A percentile compares a stretch with the other conserved stretches of the same genome.
These are phyloP conservation scores for Penicillium glabrum DNA, from an alignment of 2,329 filamentous ascomycete genomes.

Conservation along the genomic window DNA sequence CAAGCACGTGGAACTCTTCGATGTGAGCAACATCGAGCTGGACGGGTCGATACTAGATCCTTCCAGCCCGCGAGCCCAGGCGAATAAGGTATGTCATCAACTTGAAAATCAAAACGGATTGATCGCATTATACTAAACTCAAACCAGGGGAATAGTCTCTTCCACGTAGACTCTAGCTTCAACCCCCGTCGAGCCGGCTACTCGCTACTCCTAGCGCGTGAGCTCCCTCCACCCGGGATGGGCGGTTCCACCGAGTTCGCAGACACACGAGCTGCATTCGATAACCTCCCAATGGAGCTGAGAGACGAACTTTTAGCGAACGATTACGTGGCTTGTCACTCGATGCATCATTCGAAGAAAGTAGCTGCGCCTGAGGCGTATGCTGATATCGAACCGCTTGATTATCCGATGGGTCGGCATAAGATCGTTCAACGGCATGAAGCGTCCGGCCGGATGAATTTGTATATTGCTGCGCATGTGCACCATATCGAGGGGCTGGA, in stretches of 20 bases:
- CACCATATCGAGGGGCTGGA: conserved; percentile 52
- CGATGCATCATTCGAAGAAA: conserved; percentile 55
- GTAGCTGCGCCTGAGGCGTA: conserved; percentile 53
- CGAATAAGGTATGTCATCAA: conserved; percentile 33
- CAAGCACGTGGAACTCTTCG: conserved; percentile 55
- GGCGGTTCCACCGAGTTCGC: conserved; percentile 47
- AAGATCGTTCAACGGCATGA: conserved; percentile 54
- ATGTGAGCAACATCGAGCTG: conserved; percentile 50
- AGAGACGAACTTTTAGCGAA: conserved; percentile 33
- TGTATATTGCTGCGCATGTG: conserved; percentile 56
- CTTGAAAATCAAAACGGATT: conserved; percentile 9
- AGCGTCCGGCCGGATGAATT: conserved; percentile 50
- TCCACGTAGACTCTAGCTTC: conserved; percentile 58
- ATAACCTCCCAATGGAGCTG: conserved; percentile 42
- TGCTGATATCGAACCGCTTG: conserved; percentile 43
- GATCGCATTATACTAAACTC: not conserved
- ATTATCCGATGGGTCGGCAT: conserved; percentile 46
- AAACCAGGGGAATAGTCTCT: conserved; percentile 50
- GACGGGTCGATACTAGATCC: too few relatives aligned
- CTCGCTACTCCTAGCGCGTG: conserved; percentile 52
- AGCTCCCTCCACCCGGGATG: conserved; percentile 48
- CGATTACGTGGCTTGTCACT: conserved; percentile 52
- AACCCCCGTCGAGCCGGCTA: conserved; percentile 56
- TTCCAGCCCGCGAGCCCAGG: not conserved
- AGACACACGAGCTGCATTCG: conserved; percentile 54